These are phyloP conservation scores for Ogataea allantospora DNA, from an alignment of 805 yeast genomes.

Conservation along the genomic window DNA sequence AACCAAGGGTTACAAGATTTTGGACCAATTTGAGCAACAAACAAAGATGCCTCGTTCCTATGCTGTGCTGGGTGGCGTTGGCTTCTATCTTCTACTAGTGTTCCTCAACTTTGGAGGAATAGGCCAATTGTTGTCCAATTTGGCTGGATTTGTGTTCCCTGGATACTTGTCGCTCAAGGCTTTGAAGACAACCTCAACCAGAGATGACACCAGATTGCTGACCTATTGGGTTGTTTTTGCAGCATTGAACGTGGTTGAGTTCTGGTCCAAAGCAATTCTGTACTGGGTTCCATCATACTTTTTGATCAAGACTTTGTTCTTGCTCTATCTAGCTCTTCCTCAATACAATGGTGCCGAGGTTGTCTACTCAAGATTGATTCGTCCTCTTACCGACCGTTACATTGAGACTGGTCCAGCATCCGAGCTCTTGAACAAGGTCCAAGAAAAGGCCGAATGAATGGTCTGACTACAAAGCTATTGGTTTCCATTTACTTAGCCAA, in stretches of 20 bases:
- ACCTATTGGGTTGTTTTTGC: slow-evolving; percentile 99
- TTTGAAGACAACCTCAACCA: slow-evolving; percentile 61
- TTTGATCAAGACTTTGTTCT: slow-evolving; percentile 84
- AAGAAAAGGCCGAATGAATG: slow-evolving; percentile 42
- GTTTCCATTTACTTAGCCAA: too few species aligned
- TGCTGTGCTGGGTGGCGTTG: slow-evolving; percentile 65
- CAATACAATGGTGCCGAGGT: slow-evolving; percentile 80
- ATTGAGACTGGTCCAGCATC: slow-evolving; percentile 33
- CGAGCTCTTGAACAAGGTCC: slow-evolving; percentile 43
- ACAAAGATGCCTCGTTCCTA: slow-evolving; percentile 79
- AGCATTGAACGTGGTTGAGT: slow-evolving; percentile 84
- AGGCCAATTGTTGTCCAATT: slow-evolving; percentile 89
- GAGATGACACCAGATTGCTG: slow-evolving; percentile 84
- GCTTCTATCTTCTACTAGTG: slow-evolving; percentile 68
- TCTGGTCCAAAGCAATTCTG: slow-evolving; percentile 90
- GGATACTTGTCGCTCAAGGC: slow-evolving; percentile 87
- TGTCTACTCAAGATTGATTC: slow-evolving; percentile 62
- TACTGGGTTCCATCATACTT: slow-evolving; percentile 98
- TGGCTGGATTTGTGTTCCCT: slow-evolving; percentile 89
- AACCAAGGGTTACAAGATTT: slow-evolving; percentile 26
- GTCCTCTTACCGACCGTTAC: slow-evolving; percentile 58
- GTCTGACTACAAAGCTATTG: too few species aligned
- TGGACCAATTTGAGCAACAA: slow-evolving; percentile 42
- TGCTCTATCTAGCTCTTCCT: slow-evolving; percentile 87
- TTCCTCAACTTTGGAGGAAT: slow-evolving; percentile 91